Conservation (phyloP, 352 stramenopile genomes). For the Phytophthora litchii region DNA sequence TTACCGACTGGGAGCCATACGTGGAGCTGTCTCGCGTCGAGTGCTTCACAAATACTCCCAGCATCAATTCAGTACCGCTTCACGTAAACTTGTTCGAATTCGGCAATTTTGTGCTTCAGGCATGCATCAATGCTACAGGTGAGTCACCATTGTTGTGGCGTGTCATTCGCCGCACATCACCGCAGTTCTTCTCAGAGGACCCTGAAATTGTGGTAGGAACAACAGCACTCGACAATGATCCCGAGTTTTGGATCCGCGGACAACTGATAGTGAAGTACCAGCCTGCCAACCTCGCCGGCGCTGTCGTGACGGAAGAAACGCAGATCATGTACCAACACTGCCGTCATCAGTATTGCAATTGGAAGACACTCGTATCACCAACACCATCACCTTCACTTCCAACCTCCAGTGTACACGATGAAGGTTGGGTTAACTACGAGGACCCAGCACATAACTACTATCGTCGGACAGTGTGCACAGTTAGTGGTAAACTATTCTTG, state of each 20-base stretch:
- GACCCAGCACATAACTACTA: conserved; percentile 31
- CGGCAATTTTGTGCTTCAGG: conserved; percentile 40
- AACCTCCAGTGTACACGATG: conserved; percentile 10
- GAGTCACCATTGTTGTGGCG: conserved; percentile 45
- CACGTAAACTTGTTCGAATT: conserved; percentile 37
- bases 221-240: conserved; percentile 10
- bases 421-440: conserved; percentile 30
- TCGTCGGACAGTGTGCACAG: conserved; percentile 26
- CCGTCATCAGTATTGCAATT: conserved; percentile 27
- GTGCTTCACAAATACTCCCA: conserved; percentile 31
- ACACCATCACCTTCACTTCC: neutral
- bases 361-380: conserved; percentile 29
- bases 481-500: conserved; percentile 37
- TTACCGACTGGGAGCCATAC: conserved; percentile 31
- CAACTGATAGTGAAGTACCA: conserved; percentile 37
- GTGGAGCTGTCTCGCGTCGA: conserved; percentile 28
- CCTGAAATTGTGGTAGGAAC: conserved; percentile 7
- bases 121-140: conserved; percentile 34
- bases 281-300: neutral
- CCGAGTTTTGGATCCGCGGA: conserved; percentile 33
- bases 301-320: conserved; percentile 33
- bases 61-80: conserved; percentile 12
- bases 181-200: conserved; percentile 20
- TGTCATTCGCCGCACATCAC: conserved; percentile 30
- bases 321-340: conserved; percentile 34